Evolutionary conservation across 148 eudicot species (phyloP), one percentile per base, ranked within the genome.

Genomic region (Cornus florida): DNA sequence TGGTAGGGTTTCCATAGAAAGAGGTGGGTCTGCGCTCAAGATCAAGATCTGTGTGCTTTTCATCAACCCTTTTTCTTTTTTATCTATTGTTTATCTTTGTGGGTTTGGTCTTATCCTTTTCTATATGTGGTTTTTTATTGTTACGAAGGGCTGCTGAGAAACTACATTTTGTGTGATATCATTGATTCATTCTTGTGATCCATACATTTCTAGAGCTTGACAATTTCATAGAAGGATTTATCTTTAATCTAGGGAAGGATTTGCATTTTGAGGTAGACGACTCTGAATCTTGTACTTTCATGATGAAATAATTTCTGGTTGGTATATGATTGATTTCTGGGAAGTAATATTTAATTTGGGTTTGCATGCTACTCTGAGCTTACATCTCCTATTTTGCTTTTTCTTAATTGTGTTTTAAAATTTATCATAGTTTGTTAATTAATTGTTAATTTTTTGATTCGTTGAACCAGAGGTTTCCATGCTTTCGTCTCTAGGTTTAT

Each of bases 21-120:
- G 76, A 74, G 69, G 80, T 80, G 86, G 81, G 74, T 79, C 79
- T 83, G 81, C 84, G 80, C 76, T 89, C 86, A 86, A 83, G 92
- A 86, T 89, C 91, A 50, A 50, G 59, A 53, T 53, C 59, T 85
- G 83, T 80, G 71, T 88, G 85, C 80, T 83, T 89, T 84, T 84
- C 80, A 79, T 90, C 76, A 72, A 78, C 85, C 85, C 67, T 75
- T 62, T 83, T 57, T 69, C 76, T 81, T 79, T 80, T 71, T 64
- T 28, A 28, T 46, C 65, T 73, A 68, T 69, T 78, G 74, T 75
- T 80, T 67, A 83, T 82, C 79, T 76, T 79, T 39, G 16, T 69
- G 68, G 67, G 64, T 68, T 84, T 82, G 85, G 77, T 79, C 85
- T 84, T 83, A 70, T 82, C 85, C 72, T 82, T 81, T 86, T 50